phyloP scores from a whole-genome alignment of 2,329 filamentous ascomycete genomes.

The Cladosporium austrohemisphaericum region DNA sequence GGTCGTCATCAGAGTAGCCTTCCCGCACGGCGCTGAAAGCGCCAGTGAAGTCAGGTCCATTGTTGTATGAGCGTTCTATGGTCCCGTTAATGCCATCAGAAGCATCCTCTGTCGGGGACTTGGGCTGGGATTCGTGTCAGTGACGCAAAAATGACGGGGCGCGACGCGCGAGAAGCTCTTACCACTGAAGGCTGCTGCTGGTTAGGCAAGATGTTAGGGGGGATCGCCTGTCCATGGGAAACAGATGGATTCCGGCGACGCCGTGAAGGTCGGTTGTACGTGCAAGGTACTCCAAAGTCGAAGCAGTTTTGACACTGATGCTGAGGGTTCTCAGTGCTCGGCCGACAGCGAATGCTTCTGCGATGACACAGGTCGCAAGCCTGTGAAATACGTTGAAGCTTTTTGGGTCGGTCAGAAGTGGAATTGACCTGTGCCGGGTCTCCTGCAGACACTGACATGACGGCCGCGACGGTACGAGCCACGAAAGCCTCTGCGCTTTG shows the following conservation, averaged over 20 bases:
- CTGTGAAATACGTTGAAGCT: constrained; percentile 35
- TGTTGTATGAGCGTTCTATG: not conserved
- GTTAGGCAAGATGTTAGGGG: constrained; percentile 25
- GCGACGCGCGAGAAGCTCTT: not conserved
- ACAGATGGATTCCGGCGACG: constrained; percentile 29
- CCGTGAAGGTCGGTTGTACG: constrained; percentile 45
- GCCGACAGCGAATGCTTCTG: constrained; percentile 45
- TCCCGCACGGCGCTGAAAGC: constrained; percentile 23
- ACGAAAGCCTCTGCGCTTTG: constrained; percentile 2
- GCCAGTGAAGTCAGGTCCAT: constrained; percentile 21
- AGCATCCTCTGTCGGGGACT: constrained; percentile 7
- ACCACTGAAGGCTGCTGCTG: constrained; percentile 18
- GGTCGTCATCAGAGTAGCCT: constrained; percentile 24
- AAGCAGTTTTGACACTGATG: constrained; percentile 48
- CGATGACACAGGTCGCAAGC: constrained; percentile 50
- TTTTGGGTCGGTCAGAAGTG: constrained; percentile 29
- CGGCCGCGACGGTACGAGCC: constrained; percentile 3
- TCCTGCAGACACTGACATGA: constrained; percentile 12
- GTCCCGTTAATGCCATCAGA: not conserved
- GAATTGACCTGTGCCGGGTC: not conserved
- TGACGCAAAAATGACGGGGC: not conserved
- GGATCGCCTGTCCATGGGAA: constrained; percentile 16
- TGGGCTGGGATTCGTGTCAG: constrained; percentile 5
- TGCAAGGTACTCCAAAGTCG: constrained; percentile 50
- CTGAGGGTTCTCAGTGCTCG: constrained; percentile 33